Conservation (phyloP, 73 alveolate species). For the Symbiodinium natans region DNA sequence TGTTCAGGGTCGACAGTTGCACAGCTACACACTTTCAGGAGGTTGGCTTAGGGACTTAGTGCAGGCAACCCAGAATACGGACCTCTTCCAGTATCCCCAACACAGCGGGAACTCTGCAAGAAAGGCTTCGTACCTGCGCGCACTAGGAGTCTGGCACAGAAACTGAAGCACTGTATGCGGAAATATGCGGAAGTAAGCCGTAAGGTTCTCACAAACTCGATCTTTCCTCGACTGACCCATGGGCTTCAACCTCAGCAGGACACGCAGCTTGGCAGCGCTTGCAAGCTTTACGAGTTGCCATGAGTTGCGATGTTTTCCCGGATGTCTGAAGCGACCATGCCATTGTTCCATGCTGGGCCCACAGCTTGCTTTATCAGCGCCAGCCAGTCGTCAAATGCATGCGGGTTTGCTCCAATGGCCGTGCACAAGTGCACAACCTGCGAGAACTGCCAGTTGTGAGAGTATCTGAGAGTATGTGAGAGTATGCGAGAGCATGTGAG, state of each 20-base stretch:
- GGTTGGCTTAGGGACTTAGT: neutral
- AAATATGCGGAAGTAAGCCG: neutral
- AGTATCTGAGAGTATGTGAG: no score
- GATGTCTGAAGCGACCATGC: no score
- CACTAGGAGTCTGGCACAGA: neutral
- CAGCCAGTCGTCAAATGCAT: slow-evolving; percentile 48
- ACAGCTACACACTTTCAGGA: neutral
- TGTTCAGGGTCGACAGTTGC: no score
- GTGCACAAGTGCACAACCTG: slow-evolving; percentile 20
- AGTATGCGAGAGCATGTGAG: neutral
- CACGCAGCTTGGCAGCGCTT: neutral
- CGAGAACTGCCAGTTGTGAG: no score
- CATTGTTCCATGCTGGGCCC: neutral
- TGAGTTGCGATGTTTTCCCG: no score
- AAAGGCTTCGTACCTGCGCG: slow-evolving; percentile 53
- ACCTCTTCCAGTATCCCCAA: slow-evolving; percentile 93
- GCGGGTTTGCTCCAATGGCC: slow-evolving; percentile 4
- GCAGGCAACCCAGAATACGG: neutral
- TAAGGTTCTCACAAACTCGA: neutral
- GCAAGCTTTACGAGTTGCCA: neutral
- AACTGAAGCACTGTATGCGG: neutral
- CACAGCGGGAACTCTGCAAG: slow-evolving; percentile 60
- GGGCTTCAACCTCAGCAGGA: neutral
- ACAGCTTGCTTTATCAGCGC: slow-evolving; percentile 32
- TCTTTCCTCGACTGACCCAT: neutral